Evolutionary conservation across 2,329 filamentous ascomycete species (phyloP), one percentile per base, ranked within the genome.

Genomic region (Amauroascus niger): DNA sequence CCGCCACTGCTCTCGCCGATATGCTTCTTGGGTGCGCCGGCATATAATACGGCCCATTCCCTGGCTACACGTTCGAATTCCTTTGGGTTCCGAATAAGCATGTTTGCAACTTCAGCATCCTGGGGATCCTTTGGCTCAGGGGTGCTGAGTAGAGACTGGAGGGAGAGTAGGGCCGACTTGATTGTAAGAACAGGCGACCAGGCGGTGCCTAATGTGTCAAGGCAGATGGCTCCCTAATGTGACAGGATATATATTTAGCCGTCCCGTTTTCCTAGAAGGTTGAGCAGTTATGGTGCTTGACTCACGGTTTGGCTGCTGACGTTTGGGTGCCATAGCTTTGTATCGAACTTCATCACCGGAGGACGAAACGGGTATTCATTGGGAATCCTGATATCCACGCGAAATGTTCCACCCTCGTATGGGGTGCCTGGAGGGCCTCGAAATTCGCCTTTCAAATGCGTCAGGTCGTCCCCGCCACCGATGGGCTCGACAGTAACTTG

Each of bases 111-210:
- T 69, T 96, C 88, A 37, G 90, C 90, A 65, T 98, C 93, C 73
- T 98, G 93, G 0, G 93, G 93, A 61, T 98, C 93, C 63, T 91
- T 94, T 0, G 93, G 91, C 68, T 98, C 94, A 2, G 93, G 93
- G 16, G 84, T 88, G 71, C 88, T 88, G 64, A 98, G 86, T 16
- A 98, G 82, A 61, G 90, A 91, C 69, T 95, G 90, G 30, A 98
- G 78, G 26, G 90, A 96, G 55, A 98, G 83, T 44, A 98, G 81
- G 35, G 91, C 88, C 18, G 88, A 94, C 73, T 96, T 97, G 69
- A 98, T 91, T 13, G 91, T 98, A 57, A 96, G 80, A 22, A 98
- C 90, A 0, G 93, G 93, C 5, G 91, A 95, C 93, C 93, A 98
- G 62, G 87, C 88, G 11, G 80, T 80, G 8, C 86, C 84, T 14